Evolutionary conservation across 495 filamentous ascomycete genomes (phyloP).

Genomic region (Hypoxylon perforatum): DNA sequence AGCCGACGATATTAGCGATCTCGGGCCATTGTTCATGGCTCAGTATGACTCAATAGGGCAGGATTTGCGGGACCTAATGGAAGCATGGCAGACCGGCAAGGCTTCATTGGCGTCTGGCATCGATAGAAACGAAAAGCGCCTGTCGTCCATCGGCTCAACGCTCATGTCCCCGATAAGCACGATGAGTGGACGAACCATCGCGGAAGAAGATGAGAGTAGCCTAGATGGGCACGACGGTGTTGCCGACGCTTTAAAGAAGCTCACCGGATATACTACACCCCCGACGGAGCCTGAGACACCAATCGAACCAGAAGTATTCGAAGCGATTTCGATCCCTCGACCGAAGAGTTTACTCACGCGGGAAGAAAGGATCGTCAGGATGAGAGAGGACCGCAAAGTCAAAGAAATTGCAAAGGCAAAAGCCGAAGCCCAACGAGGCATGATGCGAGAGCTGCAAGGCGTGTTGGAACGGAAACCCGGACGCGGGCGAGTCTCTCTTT

Average conservation of each 20-base stretch:
- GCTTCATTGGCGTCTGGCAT: slow-evolving; percentile 77
- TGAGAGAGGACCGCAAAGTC: slow-evolving; percentile 84
- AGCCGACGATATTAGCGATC: slow-evolving; percentile 75
- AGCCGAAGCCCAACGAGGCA: slow-evolving; percentile 80
- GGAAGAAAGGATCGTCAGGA: slow-evolving; percentile 88
- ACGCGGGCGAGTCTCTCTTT: slow-evolving; percentile 44
- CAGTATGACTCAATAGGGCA: slow-evolving; percentile 95
- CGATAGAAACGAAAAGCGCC: slow-evolving; percentile 73
- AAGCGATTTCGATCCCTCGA: slow-evolving; percentile 83
- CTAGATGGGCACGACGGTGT: slow-evolving; percentile 44
- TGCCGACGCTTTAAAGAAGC: slow-evolving; percentile 75
- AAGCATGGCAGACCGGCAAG: slow-evolving; percentile 92
- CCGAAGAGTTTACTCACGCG: slow-evolving; percentile 80
- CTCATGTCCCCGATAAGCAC: slow-evolving; percentile 81
- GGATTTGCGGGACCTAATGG: slow-evolving; percentile 82
- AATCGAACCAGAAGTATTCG: slow-evolving; percentile 85
- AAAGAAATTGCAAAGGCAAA: slow-evolving; percentile 76
- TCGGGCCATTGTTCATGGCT: slow-evolving; percentile 78
- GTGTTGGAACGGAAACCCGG: slow-evolving; percentile 42
- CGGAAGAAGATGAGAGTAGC: slow-evolving; percentile 80
- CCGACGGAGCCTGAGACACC: slow-evolving; percentile 43
- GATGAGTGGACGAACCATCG: slow-evolving; percentile 84
- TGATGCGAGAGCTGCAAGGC: slow-evolving; percentile 81
- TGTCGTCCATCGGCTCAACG: slow-evolving; percentile 74
- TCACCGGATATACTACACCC: slow-evolving; percentile 73